Percentiles rank a stretch among this genome's conserved stretches.
Conservation (phyloP, 306 rosid genomes). For the Prunus mongolica region DNA sequence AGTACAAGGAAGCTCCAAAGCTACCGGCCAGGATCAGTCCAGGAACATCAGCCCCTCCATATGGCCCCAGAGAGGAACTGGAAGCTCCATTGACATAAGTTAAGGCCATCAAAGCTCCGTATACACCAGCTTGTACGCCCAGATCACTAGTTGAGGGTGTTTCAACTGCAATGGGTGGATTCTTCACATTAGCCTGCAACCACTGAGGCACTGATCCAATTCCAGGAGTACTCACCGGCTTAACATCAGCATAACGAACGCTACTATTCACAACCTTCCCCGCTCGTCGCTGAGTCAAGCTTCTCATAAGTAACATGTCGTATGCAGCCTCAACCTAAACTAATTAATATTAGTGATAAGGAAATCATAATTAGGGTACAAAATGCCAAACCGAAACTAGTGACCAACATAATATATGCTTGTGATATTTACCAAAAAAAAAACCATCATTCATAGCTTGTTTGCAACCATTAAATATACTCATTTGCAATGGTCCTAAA, state of each 20-base stretch:
- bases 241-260: conserved; percentile 91
- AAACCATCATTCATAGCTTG: neutral
- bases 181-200: conserved; percentile 63
- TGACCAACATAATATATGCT: neutral
- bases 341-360: conserved; percentile 13
- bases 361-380: neutral
- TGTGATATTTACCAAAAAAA: neutral
- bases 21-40: conserved; percentile 99
- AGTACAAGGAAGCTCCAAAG: conserved; percentile 97
- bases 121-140: conserved; percentile 90
- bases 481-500: neutral
- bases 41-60: conserved; percentile 81
- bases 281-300: conserved; percentile 81
- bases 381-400: neutral
- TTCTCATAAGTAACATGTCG: conserved; percentile 93
- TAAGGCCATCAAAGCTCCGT: conserved; percentile 86
- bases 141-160: conserved; percentile 72
- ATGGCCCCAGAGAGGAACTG: conserved; percentile 39
- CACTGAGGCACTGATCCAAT: conserved; percentile 68
- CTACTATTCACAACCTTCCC: conserved; percentile 77
- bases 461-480: neutral
- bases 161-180: conserved; percentile 63
- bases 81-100: conserved; percentile 72
- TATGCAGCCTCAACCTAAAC: conserved; percentile 95
- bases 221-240: conserved; percentile 59